Percentiles rank a stretch among this genome's conserved stretches.
phyloP scores from a whole-genome alignment of 2,329 filamentous ascomycete genomes.

The Aspergillus amoenus region DNA sequence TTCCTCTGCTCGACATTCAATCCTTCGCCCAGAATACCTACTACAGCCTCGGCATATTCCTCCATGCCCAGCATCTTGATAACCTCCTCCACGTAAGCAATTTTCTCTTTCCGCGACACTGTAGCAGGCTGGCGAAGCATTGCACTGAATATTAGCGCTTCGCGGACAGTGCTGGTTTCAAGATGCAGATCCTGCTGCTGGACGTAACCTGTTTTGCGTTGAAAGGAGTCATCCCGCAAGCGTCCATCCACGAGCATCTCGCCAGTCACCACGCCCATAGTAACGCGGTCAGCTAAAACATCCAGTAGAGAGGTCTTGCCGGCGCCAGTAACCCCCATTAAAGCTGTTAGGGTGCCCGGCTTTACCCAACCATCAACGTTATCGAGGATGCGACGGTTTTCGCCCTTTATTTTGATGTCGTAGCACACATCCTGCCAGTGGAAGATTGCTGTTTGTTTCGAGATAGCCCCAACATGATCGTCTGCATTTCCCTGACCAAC shows the following conservation, averaged over 20 bases:
- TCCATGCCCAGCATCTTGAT: slow-evolving; percentile 88
- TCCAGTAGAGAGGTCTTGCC: slow-evolving; percentile 89
- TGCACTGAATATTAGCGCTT: slow-evolving; percentile 81
- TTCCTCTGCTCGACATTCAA: slow-evolving; percentile 62
- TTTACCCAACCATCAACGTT: slow-evolving; percentile 90
- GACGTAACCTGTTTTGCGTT: slow-evolving; percentile 51
- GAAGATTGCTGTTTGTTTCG: slow-evolving; percentile 74
- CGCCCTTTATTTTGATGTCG: slow-evolving; percentile 74
- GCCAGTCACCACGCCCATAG: slow-evolving; percentile 81
- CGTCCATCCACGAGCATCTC: slow-evolving; percentile 77
- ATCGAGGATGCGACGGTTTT: slow-evolving; percentile 72
- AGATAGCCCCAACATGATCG: slow-evolving; percentile 66
- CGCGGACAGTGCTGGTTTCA: slow-evolving; percentile 78
- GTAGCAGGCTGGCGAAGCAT: slow-evolving; percentile 77
- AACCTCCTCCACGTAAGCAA: slow-evolving; percentile 82
- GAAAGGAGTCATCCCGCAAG: slow-evolving; percentile 74
- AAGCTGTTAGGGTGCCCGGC: slow-evolving; percentile 80
- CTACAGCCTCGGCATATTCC: slow-evolving; percentile 81
- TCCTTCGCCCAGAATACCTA: slow-evolving; percentile 81
- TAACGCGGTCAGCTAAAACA: slow-evolving; percentile 76
- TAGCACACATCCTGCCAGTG: slow-evolving; percentile 84
- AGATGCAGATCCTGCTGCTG: slow-evolving; percentile 90
- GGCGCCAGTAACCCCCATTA: slow-evolving; percentile 88
- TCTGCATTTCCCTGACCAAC: slow-evolving; percentile 70
- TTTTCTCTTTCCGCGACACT: slow-evolving; percentile 70